These are phyloP conservation scores for Cystoderma amianthinum DNA, from an alignment of 768 basidiomycete species.

Conservation along the genomic window DNA sequence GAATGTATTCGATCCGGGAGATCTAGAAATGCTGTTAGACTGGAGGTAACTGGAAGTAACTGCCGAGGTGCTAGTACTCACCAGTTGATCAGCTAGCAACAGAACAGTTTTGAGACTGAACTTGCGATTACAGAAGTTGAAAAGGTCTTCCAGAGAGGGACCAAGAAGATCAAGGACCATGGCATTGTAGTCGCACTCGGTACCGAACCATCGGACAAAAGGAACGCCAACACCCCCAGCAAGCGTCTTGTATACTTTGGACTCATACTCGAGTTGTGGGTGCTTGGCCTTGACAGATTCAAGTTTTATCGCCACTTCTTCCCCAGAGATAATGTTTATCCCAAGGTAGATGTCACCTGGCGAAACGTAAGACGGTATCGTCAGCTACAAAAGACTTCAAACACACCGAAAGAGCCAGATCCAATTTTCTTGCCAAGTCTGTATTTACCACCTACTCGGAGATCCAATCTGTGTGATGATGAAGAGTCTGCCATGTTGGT, in stretches of 20 bases:
- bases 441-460: slow-evolving; percentile 92
- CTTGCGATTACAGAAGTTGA: slow-evolving; percentile 96
- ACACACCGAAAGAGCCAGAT: slow-evolving; percentile 93
- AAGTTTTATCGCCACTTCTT: slow-evolving; percentile 99
- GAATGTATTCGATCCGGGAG: slow-evolving; percentile 98
- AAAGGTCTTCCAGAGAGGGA: slow-evolving; percentile 84
- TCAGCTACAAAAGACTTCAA: slow-evolving; percentile 4
- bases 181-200: slow-evolving; percentile 98
- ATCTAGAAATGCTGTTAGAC: slow-evolving; percentile 47
- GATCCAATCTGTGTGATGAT: slow-evolving; percentile 64
- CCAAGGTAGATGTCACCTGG: slow-evolving; percentile 98
- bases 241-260: slow-evolving; percentile 93
- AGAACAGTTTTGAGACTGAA: slow-evolving; percentile 97
- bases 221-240: slow-evolving; percentile 99
- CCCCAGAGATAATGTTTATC: slow-evolving; percentile 99
- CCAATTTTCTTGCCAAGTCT: slow-evolving; percentile 99
- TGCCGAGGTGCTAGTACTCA: slow-evolving; percentile 32
- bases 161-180: slow-evolving; percentile 98
- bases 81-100: slow-evolving; percentile 93
- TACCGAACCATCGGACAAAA: slow-evolving; percentile 93
- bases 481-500: slow-evolving; percentile 64
- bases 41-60: slow-evolving; percentile 12
- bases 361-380: too few relatives aligned
- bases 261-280: slow-evolving; percentile 99
- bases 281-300: slow-evolving; percentile 99